Percentiles rank a stretch among this genome's conserved stretches.
phyloP scores from a whole-genome alignment of 805 yeast genomes.

The Lipomyces kockii region DNA sequence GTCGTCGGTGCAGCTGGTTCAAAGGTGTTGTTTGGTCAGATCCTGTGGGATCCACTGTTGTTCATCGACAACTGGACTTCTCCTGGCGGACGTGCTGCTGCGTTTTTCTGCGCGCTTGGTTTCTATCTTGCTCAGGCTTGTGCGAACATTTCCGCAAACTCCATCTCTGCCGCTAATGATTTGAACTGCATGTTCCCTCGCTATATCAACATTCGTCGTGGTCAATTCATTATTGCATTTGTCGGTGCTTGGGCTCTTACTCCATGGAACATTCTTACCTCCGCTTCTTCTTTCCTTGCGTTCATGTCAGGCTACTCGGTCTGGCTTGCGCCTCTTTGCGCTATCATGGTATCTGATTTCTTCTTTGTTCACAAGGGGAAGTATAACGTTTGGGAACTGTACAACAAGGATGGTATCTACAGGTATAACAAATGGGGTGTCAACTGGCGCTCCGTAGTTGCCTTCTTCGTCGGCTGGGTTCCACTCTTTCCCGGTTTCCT shows the following conservation, averaged over 20 bases:
- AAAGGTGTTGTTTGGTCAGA: constrained; percentile 48
- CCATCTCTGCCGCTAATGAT: constrained; percentile 56
- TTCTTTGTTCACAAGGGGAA: constrained; percentile 50
- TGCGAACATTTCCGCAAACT: constrained; percentile 69
- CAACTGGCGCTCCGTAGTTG: constrained; percentile 50
- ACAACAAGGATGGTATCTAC: constrained; percentile 49
- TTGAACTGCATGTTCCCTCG: constrained; percentile 54
- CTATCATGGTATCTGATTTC: constrained; percentile 57
- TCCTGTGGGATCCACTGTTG: constrained; percentile 55
- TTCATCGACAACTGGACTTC: constrained; percentile 50
- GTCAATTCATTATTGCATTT: constrained; percentile 66
- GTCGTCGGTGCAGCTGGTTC: constrained; percentile 41
- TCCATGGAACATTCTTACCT: constrained; percentile 79
- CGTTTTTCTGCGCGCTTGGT: constrained; percentile 69
- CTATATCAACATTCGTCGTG: constrained; percentile 64
- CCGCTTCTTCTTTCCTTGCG: constrained; percentile 75
- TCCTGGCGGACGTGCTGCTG: constrained; percentile 72
- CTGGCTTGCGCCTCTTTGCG: constrained; percentile 82
- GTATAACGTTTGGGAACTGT: constrained; percentile 51
- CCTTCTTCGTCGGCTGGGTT: constrained; percentile 46
- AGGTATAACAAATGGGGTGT: constrained; percentile 50
- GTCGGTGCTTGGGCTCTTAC: constrained; percentile 68
- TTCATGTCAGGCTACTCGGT: constrained; percentile 81
- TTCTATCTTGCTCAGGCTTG: constrained; percentile 80
- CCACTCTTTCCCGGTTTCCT: constrained; percentile 35